These are phyloP conservation scores for Boletus rubroflammeus DNA, from an alignment of 768 basidiomycete species.

Conservation along the genomic window DNA sequence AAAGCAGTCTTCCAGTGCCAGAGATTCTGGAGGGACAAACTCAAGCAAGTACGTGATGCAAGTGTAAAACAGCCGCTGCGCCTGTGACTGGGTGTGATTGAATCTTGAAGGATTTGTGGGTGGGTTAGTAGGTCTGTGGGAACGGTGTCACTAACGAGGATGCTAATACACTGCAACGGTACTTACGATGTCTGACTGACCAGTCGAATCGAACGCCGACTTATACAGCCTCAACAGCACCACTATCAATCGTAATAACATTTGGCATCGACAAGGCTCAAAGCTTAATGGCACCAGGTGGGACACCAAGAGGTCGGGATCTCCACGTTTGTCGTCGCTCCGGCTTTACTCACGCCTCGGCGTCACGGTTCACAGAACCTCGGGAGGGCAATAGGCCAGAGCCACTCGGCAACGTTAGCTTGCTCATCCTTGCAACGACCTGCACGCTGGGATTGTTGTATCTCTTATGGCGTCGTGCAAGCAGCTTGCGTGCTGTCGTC, in stretches of 20 bases:
- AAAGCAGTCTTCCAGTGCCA: too few species aligned
- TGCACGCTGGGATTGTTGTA: conserved; percentile 57
- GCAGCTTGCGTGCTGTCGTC: conserved; percentile 52
- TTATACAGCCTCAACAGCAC: neutral
- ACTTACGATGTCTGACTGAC: too few species aligned
- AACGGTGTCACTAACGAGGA: neutral
- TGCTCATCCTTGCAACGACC: conserved; percentile 55
- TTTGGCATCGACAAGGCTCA: neutral
- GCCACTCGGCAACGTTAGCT: conserved; percentile 54
- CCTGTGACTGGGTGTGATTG: too few species aligned
- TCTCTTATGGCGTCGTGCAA: conserved; percentile 60
- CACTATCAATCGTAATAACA: neutral
- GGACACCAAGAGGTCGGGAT: conserved; percentile 23
- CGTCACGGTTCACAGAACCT: conserved; percentile 44
- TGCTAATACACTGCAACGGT: neutral
- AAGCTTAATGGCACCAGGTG: conserved; percentile 20
- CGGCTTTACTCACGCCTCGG: neutral
- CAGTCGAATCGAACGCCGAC: neutral
- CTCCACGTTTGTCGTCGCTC: neutral
- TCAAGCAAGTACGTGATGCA: too few species aligned
- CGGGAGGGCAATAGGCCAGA: conserved; percentile 56
- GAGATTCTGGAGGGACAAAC: too few species aligned
- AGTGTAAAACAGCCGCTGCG: too few species aligned
- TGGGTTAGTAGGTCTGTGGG: neutral
- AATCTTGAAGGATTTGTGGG: too few species aligned